Base-by-base conservation (phyloP, 1,284 basidiomycete species). In the Paramarasmius palmivorus region DNA sequence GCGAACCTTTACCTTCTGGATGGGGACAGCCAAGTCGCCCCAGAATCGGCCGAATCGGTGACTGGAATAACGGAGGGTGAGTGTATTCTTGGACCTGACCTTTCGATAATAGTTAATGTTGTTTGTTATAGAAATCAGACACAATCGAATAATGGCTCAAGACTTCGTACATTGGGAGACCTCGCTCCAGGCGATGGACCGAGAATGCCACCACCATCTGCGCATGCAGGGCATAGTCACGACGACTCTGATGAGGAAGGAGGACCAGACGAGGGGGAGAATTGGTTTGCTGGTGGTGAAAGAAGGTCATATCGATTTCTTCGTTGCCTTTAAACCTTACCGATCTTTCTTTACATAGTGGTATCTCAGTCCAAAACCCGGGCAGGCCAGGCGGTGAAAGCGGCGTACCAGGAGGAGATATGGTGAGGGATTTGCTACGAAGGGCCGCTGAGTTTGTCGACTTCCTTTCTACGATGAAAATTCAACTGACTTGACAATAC, bases 291-390 rank as follows among this genome's bases (percentile, higher is more conserved):
- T 2, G 94, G 93, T 32, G 93, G 94, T 1, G 93, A 95, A 67
- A 76, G 89, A 61, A 93, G 91, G 92, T 91, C 49, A 38, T 75
- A 59, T 2, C 19, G 22, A n/a, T 7, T 37, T n/a, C 17, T 34
- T 15, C 22, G 26, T 38, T 39, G 17, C 12, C 19, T 8, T 39
- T 50, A 37, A 44, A 32, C 38, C 29, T 39, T 12, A 20, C 38
- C 48, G 19, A 44, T 54, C 49, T 29, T 48, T 32, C 40, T 35
- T 46, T 34, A 10, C 41, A 29, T 61, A 98, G 95, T 70, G 96
- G 95, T 0, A 79, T 99, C 36, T 92, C 89, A 2, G 84, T 99
- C 1, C 84, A 97, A 71, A 93, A 95, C 65, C 96, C 95, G 6
- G 81, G 86, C 58, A 65, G 75, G 34, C 70, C 62, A 1, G 70